Conservation (phyloP, 768 basidiomycete species). For the Lactarius deliciosus region DNA sequence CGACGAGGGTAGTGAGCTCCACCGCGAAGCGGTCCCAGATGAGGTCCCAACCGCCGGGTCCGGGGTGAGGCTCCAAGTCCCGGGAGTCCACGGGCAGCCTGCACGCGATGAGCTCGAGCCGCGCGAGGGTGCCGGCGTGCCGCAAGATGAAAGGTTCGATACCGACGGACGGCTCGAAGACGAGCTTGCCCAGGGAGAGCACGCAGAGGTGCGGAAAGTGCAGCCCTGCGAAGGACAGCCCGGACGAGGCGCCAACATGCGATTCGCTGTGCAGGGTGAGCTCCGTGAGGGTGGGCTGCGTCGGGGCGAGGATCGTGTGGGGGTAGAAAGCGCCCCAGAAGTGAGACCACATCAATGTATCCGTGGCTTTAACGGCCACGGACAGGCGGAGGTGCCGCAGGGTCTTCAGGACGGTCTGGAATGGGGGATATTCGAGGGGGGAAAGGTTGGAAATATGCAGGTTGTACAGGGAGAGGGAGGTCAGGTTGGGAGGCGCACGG, state of each 20-base stretch:
- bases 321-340: neutral
- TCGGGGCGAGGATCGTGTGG: neutral
- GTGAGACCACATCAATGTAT: too few species aligned
- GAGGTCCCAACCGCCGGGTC: neutral
- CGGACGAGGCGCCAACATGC: neutral
- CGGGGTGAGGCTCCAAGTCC: too few species aligned
- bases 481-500: neutral
- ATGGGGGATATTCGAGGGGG: neutral
- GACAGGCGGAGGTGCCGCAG: neutral
- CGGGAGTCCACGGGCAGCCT: too few species aligned
- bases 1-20: neutral
- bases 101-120: neutral
- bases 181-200: constrained; percentile 1
- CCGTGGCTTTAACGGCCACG: too few species aligned
- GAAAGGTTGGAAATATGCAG: neutral
- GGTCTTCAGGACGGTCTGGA: neutral
- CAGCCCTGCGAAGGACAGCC: neutral
- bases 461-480: constrained; percentile 2
- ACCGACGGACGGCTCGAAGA: neutral
- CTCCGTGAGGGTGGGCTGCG: neutral
- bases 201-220: constrained; percentile 1
- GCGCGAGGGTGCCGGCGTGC: constrained; percentile 1
- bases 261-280: constrained; percentile 7
- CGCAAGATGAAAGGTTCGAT: neutral
- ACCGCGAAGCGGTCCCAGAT: neutral